A percentile compares a stretch with the other conserved stretches of the same genome.
phyloP scores from a whole-genome alignment of 1,284 basidiomycete species.

The Cystobasidiaceae sp. region DNA sequence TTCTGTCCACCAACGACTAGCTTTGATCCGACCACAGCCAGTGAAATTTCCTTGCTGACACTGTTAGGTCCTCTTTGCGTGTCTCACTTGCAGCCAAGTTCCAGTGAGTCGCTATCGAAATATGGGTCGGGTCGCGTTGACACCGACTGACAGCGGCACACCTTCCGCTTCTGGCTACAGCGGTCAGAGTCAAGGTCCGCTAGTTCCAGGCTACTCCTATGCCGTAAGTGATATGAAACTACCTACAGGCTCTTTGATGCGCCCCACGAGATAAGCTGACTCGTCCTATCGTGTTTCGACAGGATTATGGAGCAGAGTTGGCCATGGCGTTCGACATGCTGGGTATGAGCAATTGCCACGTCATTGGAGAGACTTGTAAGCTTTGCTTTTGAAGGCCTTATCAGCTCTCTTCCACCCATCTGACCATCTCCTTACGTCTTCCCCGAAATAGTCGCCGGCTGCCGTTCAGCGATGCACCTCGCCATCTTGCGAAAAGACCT shows the following conservation, averaged over 20 bases:
- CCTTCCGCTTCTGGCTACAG: neutral
- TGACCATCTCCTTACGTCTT: neutral
- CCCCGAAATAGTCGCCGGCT: conserved; percentile 6
- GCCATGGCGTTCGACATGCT: conserved; percentile 19
- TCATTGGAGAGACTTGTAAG: conserved; percentile 28
- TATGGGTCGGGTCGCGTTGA: too few relatives aligned
- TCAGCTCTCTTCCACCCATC: neutral
- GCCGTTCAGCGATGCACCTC: conserved; percentile 9
- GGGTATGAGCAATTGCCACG: conserved; percentile 7
- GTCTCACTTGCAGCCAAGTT: too few relatives aligned
- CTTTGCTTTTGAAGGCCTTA: neutral
- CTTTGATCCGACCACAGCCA: too few relatives aligned
- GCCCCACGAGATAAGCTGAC: neutral
- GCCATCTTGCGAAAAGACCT: conserved; percentile 18
- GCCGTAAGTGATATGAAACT: neutral
- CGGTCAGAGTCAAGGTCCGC: conserved; percentile 4
- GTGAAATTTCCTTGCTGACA: too few relatives aligned
- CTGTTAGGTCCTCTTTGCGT: too few relatives aligned
- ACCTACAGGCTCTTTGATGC: neutral
- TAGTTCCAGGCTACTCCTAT: conserved; percentile 2
- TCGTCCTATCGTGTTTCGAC: neutral
- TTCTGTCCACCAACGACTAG: too few relatives aligned
- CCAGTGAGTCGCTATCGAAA: too few relatives aligned
- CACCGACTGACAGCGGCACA: too few relatives aligned
- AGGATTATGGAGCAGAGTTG: conserved; percentile 12